Conservation (phyloP, 176 grass and related monocot species). For the Miscanthus lutarioriparius region DNA sequence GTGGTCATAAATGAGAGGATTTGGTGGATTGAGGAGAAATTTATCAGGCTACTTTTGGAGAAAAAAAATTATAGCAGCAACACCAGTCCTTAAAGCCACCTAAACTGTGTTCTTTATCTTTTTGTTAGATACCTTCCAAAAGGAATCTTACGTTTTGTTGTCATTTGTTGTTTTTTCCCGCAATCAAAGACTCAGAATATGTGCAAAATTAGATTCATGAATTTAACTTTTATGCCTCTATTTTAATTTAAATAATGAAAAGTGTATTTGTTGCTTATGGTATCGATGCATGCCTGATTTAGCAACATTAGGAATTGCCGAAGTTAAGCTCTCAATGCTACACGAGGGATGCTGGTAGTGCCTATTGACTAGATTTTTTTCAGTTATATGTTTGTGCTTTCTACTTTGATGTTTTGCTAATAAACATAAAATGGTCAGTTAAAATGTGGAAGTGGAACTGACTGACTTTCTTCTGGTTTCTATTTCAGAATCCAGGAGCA, state of each 20-base stretch:
- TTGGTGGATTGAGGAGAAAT: background rate
- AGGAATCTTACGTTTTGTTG: background rate
- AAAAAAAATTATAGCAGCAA: no score
- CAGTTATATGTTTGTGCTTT: background rate
- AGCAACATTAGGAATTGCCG: background rate
- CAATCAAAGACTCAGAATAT: background rate
- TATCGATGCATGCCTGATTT: conserved; percentile 4
- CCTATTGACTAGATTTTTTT: conserved; percentile 5
- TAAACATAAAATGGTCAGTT: background rate
- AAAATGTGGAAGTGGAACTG: background rate
- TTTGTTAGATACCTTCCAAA: background rate
- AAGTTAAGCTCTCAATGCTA: background rate
- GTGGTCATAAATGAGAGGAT: background rate
- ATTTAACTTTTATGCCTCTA: background rate
- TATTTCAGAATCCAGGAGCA: conserved; percentile 78
- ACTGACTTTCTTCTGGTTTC: conserved; percentile 21
- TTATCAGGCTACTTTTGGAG: no score
- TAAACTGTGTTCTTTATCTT: no score
- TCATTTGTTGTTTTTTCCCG: background rate
- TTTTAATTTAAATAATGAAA: background rate
- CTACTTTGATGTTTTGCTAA: background rate
- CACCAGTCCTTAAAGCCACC: no score
- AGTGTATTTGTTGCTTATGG: conserved; percentile 5
- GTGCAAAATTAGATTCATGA: background rate
- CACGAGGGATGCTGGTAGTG: background rate